Base-by-base conservation (phyloP, 2,329 filamentous ascomycete species). In the Raffaelea ambrosiae region DNA sequence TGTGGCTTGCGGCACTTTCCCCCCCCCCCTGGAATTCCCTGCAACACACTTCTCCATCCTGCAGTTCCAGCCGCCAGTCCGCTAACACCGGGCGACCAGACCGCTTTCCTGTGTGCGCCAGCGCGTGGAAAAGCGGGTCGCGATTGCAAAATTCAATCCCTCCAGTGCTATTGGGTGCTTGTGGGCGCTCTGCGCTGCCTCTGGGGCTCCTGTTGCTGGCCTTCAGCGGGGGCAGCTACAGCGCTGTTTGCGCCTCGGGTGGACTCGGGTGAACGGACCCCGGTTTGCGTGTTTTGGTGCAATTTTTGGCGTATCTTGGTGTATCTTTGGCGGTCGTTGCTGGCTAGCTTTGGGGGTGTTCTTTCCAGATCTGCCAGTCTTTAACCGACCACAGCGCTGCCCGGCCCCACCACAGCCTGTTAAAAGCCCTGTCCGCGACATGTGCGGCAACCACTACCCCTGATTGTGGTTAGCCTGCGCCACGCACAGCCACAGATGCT, bases 191-290 rank as follows among this genome's bases (percentile, higher is more conserved):
- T 29, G 26, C 7, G 13, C 7, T 13, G 26, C 26, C n/a, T n/a
- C n/a, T n/a, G n/a, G n/a, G 13, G 26, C 10, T n/a, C 22, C n/a
- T 13, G 16, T 16, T 21, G 20, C 40, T 11, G 10, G 40, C 40
- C 8, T 20, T 47, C 33, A 47, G 48, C 46, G 43, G 50, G 8
- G 10, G 16, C 13, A n/a, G n/a, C 10, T 19, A 11, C 23, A 39
- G 31, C 31, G 33, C 41, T 19, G 29, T 44, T 43, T 53, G 46
- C 51, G 47, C 49, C 47, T 55, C 54, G 54, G 54, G 54, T 53
- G 54, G 51, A 52, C 48, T 55, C 54, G 54, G 54, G 50, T 55
- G 47, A 48, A 39, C 44, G 53, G 53, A 41, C 46, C 20, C 33
- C 33, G 36, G 41, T 36, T 14, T 33, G 9, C 31, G 31, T 16